Percentiles rank a stretch among this genome's conserved stretches.
phyloP scores from a whole-genome alignment of 2,329 filamentous ascomycete genomes.

The Xylariaceae sp. region DNA sequence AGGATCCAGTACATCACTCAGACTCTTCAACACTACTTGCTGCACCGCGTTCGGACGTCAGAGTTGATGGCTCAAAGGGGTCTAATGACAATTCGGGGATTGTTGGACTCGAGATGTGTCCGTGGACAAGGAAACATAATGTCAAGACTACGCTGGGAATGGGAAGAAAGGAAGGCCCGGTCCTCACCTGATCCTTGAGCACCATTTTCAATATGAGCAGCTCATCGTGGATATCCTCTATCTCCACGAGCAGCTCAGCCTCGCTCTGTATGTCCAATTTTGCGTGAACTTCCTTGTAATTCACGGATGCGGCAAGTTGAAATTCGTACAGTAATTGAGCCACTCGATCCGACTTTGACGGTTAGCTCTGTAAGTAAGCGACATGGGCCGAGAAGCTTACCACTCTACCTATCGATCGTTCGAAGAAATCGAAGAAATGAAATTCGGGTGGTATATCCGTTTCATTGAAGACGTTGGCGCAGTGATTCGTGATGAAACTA shows the following conservation, averaged over 20 bases:
- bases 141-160: too few relatives aligned
- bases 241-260: slow-evolving; percentile 2
- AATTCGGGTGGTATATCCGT: not conserved
- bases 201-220: slow-evolving; percentile 2
- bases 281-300: not conserved
- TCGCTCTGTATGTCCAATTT: slow-evolving; percentile 1
- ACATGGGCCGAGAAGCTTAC: not conserved
- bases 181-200: slow-evolving; percentile 3
- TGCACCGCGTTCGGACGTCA: too few relatives aligned
- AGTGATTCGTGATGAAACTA: not conserved
- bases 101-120: too few relatives aligned
- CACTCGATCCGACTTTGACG: not conserved
- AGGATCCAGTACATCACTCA: not conserved
- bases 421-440: slow-evolving; percentile 4
- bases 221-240: slow-evolving; percentile 6
- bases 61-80: too few relatives aligned
- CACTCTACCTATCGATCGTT: slow-evolving; percentile 3
- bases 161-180: too few relatives aligned
- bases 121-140: too few relatives aligned
- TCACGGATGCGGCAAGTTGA: not conserved
- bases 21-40: not conserved
- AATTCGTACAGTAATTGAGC: slow-evolving; percentile 1
- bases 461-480: not conserved
- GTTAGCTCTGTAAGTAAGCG: too few relatives aligned
- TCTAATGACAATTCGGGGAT: too few relatives aligned